Evolutionary conservation across 164 flowering plant genomes (phyloP).

Genomic region (Pachysandra terminalis): DNA sequence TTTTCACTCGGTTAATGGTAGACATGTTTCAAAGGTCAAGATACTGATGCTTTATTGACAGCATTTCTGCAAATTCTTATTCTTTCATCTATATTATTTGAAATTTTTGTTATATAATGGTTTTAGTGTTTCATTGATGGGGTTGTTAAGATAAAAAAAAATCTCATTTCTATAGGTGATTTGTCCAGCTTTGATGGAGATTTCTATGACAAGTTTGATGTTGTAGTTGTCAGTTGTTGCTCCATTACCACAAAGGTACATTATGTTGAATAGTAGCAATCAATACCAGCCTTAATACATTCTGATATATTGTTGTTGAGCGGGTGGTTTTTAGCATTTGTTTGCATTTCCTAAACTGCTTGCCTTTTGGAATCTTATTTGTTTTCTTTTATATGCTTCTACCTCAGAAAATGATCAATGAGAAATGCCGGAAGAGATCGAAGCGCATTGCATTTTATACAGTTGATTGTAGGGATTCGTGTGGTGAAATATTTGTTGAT

Average conservation of each 20-base stretch:
- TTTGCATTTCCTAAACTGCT: neutral
- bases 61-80: no score
- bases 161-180: slow-evolving; percentile 52
- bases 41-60: no score
- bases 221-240: slow-evolving; percentile 66
- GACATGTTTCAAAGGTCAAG: no score
- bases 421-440: slow-evolving; percentile 66
- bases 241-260: slow-evolving; percentile 65
- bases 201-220: slow-evolving; percentile 73
- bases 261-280: neutral
- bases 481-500: slow-evolving; percentile 97
- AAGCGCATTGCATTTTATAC: slow-evolving; percentile 80
- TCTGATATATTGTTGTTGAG: neutral
- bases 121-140: neutral
- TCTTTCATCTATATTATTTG: no score
- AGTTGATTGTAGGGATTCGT: slow-evolving; percentile 85
- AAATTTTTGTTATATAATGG: no score
- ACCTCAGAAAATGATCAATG: slow-evolving; percentile 69
- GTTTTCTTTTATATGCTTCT: slow-evolving; percentile 8
- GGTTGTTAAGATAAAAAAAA: neutral
- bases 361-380: neutral
- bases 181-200: slow-evolving; percentile 60
- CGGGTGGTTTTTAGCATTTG: neutral
- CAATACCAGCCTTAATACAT: neutral
- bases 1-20: no score